phyloP scores from a whole-genome alignment of 164 flowering plant species.

The Magnolia changhungtana region DNA sequence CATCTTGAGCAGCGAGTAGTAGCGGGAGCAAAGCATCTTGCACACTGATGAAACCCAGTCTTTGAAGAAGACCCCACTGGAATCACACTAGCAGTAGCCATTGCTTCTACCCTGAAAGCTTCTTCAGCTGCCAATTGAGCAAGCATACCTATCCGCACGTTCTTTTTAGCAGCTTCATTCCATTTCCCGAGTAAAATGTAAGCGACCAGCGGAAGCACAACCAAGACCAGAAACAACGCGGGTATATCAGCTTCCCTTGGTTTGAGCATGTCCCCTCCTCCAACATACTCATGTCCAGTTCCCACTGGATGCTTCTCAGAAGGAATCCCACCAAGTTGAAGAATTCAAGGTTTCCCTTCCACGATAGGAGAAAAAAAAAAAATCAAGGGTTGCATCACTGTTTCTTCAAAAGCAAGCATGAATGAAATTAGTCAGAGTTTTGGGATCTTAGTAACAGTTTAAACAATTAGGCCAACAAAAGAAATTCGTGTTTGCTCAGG shows the following conservation, averaged over 20 bases:
- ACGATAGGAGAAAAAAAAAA: neutral
- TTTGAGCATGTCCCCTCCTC: slow-evolving; percentile 73
- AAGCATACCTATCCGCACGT: slow-evolving; percentile 61
- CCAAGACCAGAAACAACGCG: slow-evolving; percentile 60
- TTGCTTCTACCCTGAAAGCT: slow-evolving; percentile 42
- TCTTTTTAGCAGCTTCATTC: slow-evolving; percentile 66
- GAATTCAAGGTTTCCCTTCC: slow-evolving; percentile 6
- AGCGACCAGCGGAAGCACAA: slow-evolving; percentile 72
- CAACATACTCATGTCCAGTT: slow-evolving; percentile 70
- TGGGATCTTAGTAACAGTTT: neutral
- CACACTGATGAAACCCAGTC: slow-evolving; percentile 51
- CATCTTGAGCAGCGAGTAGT: slow-evolving; percentile 85
- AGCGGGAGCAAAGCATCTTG: slow-evolving; percentile 67
- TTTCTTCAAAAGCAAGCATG: neutral
- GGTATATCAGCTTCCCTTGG: slow-evolving; percentile 87
- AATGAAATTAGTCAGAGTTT: no score
- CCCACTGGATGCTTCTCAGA: slow-evolving; percentile 13
- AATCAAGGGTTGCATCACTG: neutral
- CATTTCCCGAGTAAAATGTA: slow-evolving; percentile 84
- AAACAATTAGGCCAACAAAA: neutral
- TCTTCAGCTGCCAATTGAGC: slow-evolving; percentile 74
- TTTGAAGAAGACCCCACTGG: slow-evolving; percentile 33
- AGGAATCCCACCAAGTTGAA: slow-evolving; percentile 12
- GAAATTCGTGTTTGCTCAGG: neutral
- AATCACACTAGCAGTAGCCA: slow-evolving; percentile 40